Conservation (phyloP, 495 filamentous ascomycete species). For the Daldinia bambusicola region DNA sequence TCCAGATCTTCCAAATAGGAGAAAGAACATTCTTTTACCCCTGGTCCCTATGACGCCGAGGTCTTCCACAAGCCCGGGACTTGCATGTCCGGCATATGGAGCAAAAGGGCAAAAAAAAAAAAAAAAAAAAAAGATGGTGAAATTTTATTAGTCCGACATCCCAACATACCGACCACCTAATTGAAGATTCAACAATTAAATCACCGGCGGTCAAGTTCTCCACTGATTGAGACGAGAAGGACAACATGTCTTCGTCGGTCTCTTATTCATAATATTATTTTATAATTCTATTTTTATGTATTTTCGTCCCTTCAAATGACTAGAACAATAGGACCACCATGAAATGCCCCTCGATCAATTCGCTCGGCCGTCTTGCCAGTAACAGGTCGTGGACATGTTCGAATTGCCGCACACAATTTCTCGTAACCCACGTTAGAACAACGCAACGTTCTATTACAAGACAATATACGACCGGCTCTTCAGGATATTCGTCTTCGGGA, state of each 20-base stretch:
- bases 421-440: slow-evolving; percentile 36
- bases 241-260: slow-evolving; percentile 35
- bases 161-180: slow-evolving; percentile 31
- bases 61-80: slow-evolving; percentile 27
- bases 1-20: slow-evolving; percentile 16
- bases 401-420: slow-evolving; percentile 53
- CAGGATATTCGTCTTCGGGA: slow-evolving; percentile 33
- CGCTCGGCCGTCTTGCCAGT: slow-evolving; percentile 45
- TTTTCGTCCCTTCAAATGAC: slow-evolving; percentile 30
- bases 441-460: slow-evolving; percentile 42
- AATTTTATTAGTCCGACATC: slow-evolving; percentile 41
- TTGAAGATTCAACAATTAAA: slow-evolving; percentile 39
- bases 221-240: slow-evolving; percentile 23
- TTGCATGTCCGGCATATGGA: slow-evolving; percentile 30
- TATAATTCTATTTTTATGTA: slow-evolving; percentile 6
- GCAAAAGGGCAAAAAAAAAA: slow-evolving; percentile 5
- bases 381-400: slow-evolving; percentile 54
- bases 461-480: slow-evolving; percentile 46
- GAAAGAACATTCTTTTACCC: slow-evolving; percentile 35
- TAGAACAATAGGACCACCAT: slow-evolving; percentile 34
- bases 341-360: slow-evolving; percentile 48
- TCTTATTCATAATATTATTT: slow-evolving; percentile 28
- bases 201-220: slow-evolving; percentile 17
- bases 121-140: slow-evolving; percentile 39
- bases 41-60: slow-evolving; percentile 46